These are phyloP conservation scores for Pleurotus sapidus DNA, from an alignment of 768 basidiomycete genomes.

Conservation along the genomic window DNA sequence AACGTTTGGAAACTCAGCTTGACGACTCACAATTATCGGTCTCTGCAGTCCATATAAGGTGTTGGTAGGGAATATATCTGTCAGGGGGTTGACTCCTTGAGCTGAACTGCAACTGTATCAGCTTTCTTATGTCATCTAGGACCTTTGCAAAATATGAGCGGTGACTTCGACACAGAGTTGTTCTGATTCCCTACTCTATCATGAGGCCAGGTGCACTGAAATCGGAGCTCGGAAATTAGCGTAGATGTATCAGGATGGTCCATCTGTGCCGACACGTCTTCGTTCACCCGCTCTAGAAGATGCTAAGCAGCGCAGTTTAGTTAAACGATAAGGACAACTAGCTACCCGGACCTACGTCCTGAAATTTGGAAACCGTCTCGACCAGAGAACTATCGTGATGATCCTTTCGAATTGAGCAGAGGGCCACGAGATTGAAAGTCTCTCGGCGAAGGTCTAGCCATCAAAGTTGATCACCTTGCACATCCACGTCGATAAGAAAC, in stretches of 20 bases:
- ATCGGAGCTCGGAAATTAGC: not conserved
- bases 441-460: constrained; percentile 35
- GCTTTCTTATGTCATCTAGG: constrained; percentile 23
- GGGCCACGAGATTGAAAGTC: constrained; percentile 35
- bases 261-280: not conserved
- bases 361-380: not conserved
- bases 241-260: not conserved
- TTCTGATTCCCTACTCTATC: no score
- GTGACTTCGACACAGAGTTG: no score
- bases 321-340: not conserved
- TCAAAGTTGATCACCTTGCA: no score
- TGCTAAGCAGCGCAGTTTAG: not conserved
- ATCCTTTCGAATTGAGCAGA: constrained; percentile 13
- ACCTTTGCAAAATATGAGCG: constrained; percentile 10
- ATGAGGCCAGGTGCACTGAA: not conserved
- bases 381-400: not conserved
- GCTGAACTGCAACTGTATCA: constrained; percentile 37
- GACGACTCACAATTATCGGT: constrained; percentile 35
- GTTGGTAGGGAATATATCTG: constrained; percentile 52
- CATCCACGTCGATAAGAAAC: no score
- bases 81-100: constrained; percentile 32
- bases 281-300: not conserved
- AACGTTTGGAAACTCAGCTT: not conserved
- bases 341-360: not conserved
- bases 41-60: constrained; percentile 50